Percentiles rank a stretch among this genome's conserved stretches.
Conservation (phyloP, 2,329 filamentous ascomycete species). For the Pseudodiploospora longispora region DNA sequence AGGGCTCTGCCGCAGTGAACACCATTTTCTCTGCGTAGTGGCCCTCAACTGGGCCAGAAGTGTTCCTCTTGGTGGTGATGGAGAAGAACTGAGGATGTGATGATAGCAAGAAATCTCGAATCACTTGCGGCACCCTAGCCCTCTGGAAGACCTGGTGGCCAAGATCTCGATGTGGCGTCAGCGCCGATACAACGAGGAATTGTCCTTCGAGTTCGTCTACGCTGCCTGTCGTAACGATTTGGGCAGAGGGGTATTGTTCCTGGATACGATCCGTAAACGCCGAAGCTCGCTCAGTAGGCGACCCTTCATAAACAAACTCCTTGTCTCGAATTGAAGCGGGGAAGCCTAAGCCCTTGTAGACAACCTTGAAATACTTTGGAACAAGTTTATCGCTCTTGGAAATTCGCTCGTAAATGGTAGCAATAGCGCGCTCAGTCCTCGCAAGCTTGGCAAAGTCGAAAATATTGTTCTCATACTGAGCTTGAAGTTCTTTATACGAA, state of each 20-base stretch:
- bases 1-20: slow-evolving; percentile 75
- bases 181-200: slow-evolving; percentile 72
- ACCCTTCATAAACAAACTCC: slow-evolving; percentile 84
- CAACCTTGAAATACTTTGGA: slow-evolving; percentile 84
- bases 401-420: slow-evolving; percentile 83
- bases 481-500: slow-evolving; percentile 82
- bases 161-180: slow-evolving; percentile 77
- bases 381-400: slow-evolving; percentile 70
- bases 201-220: slow-evolving; percentile 83
- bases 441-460: slow-evolving; percentile 93
- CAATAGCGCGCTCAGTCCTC: slow-evolving; percentile 80
- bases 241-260: slow-evolving; percentile 77
- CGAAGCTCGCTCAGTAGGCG: slow-evolving; percentile 64
- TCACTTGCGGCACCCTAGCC: slow-evolving; percentile 70
- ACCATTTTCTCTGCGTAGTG: slow-evolving; percentile 78
- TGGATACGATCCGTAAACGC: slow-evolving; percentile 89
- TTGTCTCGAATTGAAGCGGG: slow-evolving; percentile 75
- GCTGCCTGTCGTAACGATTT: slow-evolving; percentile 62
- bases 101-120: slow-evolving; percentile 79
- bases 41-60: slow-evolving; percentile 58
- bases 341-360: slow-evolving; percentile 85
- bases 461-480: slow-evolving; percentile 82
- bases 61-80: slow-evolving; percentile 63
- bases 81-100: slow-evolving; percentile 73
- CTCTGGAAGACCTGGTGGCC: slow-evolving; percentile 79